These are phyloP conservation scores for Pascua sp. DNA, from an alignment of 1,284 basidiomycete species.

Conservation along the genomic window DNA sequence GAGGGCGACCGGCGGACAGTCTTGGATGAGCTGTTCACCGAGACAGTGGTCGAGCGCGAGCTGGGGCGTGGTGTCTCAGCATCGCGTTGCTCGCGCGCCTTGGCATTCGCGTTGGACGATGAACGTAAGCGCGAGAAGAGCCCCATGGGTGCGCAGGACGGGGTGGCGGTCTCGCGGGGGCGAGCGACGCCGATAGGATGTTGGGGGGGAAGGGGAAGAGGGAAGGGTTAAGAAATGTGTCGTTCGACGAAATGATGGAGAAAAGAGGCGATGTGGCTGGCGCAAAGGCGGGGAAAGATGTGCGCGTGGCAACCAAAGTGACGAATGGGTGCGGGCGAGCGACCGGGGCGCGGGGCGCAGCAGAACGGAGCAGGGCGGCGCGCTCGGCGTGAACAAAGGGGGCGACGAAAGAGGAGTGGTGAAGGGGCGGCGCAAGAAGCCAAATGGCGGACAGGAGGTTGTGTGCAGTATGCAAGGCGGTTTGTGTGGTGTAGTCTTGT, in stretches of 20 bases:
- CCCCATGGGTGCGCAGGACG: constrained; percentile 9
- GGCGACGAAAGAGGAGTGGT: too few relatives aligned
- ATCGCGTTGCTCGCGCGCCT: too few relatives aligned
- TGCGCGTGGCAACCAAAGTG: background rate
- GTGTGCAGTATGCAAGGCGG: too few relatives aligned
- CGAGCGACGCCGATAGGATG: background rate
- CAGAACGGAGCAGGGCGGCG: too few relatives aligned
- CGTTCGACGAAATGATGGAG: background rate
- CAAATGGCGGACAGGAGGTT: too few relatives aligned
- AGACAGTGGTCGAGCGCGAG: too few relatives aligned
- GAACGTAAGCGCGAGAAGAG: constrained; percentile 16
- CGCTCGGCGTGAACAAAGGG: too few relatives aligned
- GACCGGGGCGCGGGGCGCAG: background rate
- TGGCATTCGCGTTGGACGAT: constrained; percentile 6
- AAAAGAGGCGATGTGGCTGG: background rate
- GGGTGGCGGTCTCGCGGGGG: background rate
- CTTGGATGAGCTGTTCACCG: background rate
- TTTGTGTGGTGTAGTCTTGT: too few relatives aligned
- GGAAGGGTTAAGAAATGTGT: background rate
- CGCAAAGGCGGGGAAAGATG: background rate
- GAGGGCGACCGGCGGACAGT: constrained; percentile 2
- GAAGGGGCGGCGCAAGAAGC: too few relatives aligned
- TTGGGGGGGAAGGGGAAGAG: background rate
- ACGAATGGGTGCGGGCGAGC: too few relatives aligned
- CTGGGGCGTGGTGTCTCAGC: too few relatives aligned